Evolutionary conservation across 257 asterid species (phyloP), one percentile per base, ranked within the genome.

Genomic region (Striga asiatica): DNA sequence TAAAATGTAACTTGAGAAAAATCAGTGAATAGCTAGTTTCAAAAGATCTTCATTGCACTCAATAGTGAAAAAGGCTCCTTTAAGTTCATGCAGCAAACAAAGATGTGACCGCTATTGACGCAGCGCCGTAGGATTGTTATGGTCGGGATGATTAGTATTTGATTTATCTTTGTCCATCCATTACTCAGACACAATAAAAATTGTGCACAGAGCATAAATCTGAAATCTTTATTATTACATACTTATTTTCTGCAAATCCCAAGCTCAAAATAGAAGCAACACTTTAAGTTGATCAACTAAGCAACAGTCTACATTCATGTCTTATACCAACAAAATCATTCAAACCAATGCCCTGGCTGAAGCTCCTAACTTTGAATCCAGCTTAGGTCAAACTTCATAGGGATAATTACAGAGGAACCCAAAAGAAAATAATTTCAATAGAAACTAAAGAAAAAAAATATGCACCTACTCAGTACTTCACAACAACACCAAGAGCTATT

Each of bases 201-300:
- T n/a, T n/a, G 29, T 24, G 43, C 62, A 31, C 23, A 42, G 19
- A 41, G 31, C 20, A 29, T 18, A 56, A 54, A 14, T 39, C 38
- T 14, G 59, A 24, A 25, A 27, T 11, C 38, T 16, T 16, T 25
- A 50, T 35, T 4, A 16, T 50, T 23, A 20, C 16, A 28, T 5
- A 18, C 13, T 37, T 17, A 31, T 16, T 24, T 35, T 56, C 58
- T 28, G n/a, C 19, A 31, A 32, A 24, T 7, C 34, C 66, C 28
- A 51, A 13, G 20, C 29, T 21, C 2, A 16, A 24, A 22, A 31
- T 7, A 14, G 6, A 45, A 20, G 16, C 21, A n/a, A 19, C 6
- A 53, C 34, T 29, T 10, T 19, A 46, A 63, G 32, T 7, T 42
- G 10, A 29, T 25, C 60, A 51, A 55, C 27, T 58, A 57, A 63